A percentile compares a stretch with the other conserved stretches of the same genome.
Evolutionary conservation across 805 yeast genomes (phyloP).

Genomic region (Saccharomycodes ludwigii): DNA sequence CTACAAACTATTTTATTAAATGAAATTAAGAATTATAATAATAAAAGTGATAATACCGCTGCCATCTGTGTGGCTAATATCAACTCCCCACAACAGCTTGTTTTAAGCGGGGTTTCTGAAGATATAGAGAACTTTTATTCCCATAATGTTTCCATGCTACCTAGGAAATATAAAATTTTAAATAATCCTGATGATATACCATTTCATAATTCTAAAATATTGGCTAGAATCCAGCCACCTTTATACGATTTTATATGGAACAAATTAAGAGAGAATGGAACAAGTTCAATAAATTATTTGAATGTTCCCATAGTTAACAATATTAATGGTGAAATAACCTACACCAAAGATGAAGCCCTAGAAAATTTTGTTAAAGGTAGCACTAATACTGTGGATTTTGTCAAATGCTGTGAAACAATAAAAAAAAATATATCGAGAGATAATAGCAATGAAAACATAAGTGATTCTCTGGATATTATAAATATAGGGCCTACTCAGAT

Average conservation of each 20-base stretch:
- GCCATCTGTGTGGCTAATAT: slow-evolving; percentile 21
- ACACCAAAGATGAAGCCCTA: slow-evolving; percentile 18
- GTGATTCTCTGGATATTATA: slow-evolving; percentile 5
- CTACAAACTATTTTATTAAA: too few species aligned
- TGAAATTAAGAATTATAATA: too few species aligned
- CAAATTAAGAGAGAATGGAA: slow-evolving; percentile 17
- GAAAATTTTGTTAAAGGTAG: slow-evolving; percentile 23
- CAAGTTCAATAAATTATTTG: slow-evolving; percentile 15
- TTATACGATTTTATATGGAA: slow-evolving; percentile 23
- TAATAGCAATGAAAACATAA: slow-evolving; percentile 6
- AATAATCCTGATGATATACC: slow-evolving; percentile 22
- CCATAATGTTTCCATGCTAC: slow-evolving; percentile 13
- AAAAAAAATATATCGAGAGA: slow-evolving; percentile 11
- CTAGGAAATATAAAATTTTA: slow-evolving; percentile 15
- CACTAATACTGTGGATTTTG: slow-evolving; percentile 22
- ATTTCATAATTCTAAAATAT: slow-evolving; percentile 22
- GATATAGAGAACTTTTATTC: slow-evolving; percentile 18
- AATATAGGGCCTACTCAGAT: slow-evolving; percentile 21
- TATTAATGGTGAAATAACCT: slow-evolving; percentile 18
- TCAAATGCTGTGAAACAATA: slow-evolving; percentile 21
- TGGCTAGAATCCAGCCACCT: slow-evolving; percentile 21
- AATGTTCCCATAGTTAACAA: slow-evolving; percentile 21
- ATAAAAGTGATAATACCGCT: too few species aligned
- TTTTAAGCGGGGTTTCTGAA: slow-evolving; percentile 19
- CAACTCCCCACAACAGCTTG: slow-evolving; percentile 22